Percentiles rank a stretch among this genome's conserved stretches.
phyloP scores from a whole-genome alignment of 2,329 filamentous ascomycete species.

The Aspergillus pseudoglaucus region DNA sequence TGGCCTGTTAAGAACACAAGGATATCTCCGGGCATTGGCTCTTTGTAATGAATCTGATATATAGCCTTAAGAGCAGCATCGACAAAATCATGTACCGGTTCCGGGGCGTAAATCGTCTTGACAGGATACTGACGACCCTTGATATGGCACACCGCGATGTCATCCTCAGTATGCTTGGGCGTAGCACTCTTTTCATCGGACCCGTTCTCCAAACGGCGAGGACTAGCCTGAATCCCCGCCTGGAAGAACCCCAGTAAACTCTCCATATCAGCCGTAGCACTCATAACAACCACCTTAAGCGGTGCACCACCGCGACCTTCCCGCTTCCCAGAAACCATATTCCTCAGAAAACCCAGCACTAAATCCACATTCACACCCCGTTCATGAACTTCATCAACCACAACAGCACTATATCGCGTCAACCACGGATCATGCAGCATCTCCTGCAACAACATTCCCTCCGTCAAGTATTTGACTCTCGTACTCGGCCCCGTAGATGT shows the following conservation, averaged over 20 bases:
- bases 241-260: constrained; percentile 69
- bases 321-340: constrained; percentile 56
- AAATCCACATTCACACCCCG: constrained; percentile 91
- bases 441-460: constrained; percentile 94
- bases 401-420: constrained; percentile 76
- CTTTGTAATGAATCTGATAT: constrained; percentile 77
- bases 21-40: constrained; percentile 89
- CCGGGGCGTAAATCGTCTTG: constrained; percentile 64
- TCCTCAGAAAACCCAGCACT: constrained; percentile 78
- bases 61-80: constrained; percentile 75
- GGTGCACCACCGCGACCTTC: constrained; percentile 63
- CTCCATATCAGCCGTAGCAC: constrained; percentile 86
- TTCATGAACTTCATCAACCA: constrained; percentile 97
- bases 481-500: constrained; percentile 75
- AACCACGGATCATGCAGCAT: constrained; percentile 78
- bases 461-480: constrained; percentile 87
- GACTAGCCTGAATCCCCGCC: constrained; percentile 20
- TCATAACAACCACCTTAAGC: constrained; percentile 92
- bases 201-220: constrained; percentile 1
- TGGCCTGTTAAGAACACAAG: constrained; percentile 88
- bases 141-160: constrained; percentile 58
- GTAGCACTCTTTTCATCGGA: constrained; percentile 6
- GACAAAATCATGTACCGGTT: constrained; percentile 72
- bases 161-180: constrained; percentile 16
- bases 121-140: constrained; percentile 86